phyloP scores from a whole-genome alignment of 2,329 filamentous ascomycete genomes.

The Trichoderma simmonsii region DNA sequence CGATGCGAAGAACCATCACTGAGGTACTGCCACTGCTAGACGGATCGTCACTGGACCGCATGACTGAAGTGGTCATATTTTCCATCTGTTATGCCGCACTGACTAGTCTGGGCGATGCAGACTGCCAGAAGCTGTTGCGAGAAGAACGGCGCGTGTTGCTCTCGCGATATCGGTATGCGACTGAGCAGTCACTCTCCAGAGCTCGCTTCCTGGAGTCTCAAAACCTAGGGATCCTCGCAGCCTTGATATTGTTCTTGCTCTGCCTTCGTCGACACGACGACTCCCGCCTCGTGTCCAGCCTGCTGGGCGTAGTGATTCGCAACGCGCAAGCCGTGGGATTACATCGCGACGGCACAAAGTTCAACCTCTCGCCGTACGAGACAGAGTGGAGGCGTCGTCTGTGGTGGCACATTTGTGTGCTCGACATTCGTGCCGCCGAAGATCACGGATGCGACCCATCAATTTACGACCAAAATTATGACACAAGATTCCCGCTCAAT shows the following conservation, averaged over 20 bases:
- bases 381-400: background rate
- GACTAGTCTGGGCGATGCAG: background rate
- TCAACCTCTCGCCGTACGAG: background rate
- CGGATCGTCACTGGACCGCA: background rate
- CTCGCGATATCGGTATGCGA: background rate
- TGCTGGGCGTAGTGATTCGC: background rate
- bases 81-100: background rate
- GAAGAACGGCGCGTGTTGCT: background rate
- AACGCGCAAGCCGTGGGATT: background rate
- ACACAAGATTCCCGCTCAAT: background rate
- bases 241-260: background rate
- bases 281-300: background rate
- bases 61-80: background rate
- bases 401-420: background rate
- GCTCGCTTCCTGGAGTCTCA: background rate
- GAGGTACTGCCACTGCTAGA: background rate
- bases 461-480: background rate
- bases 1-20: background rate
- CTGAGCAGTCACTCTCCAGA: background rate
- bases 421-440: background rate
- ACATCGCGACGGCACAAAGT: background rate
- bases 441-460: background rate
- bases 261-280: background rate
- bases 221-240: background rate
- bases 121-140: background rate